Conservation (phyloP, 83 land plant species). For the Diphasiastrum complanatum region DNA sequence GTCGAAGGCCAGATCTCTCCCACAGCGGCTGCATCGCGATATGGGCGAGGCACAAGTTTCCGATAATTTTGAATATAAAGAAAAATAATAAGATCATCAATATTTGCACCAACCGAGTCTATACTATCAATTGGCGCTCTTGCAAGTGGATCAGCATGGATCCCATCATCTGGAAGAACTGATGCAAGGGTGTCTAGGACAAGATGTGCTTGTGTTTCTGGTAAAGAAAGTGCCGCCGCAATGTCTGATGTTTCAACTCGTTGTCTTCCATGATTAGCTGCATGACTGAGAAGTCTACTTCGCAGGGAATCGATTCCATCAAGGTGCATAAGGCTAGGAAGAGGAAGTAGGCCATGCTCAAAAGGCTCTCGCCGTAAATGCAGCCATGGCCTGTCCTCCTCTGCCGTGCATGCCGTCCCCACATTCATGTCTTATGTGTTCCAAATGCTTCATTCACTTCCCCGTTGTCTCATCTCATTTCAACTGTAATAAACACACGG, state of each 20-base stretch:
- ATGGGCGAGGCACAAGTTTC: slow-evolving; percentile 4
- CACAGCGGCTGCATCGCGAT: slow-evolving; percentile 9
- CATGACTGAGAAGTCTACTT: not conserved
- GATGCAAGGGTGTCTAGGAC: slow-evolving; percentile 11
- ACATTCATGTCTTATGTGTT: too few species aligned
- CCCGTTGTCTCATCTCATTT: too few species aligned
- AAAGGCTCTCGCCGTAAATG: slow-evolving; percentile 13
- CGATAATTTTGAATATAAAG: slow-evolving; percentile 13
- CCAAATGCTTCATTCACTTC: too few species aligned
- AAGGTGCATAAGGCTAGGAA: slow-evolving; percentile 5
- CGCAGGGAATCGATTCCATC: slow-evolving; percentile 4
- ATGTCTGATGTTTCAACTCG: slow-evolving; percentile 3
- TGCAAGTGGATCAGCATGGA: not conserved
- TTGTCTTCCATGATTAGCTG: not conserved
- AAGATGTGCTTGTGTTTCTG: slow-evolving; percentile 5
- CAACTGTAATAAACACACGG: too few species aligned
- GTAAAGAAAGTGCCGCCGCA: not conserved
- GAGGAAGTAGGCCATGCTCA: slow-evolving; percentile 10
- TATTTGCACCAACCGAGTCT: slow-evolving; percentile 7
- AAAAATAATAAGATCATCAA: slow-evolving; percentile 10
- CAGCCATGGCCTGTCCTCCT: too few species aligned
- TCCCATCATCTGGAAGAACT: slow-evolving; percentile 2
- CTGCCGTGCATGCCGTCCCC: too few species aligned
- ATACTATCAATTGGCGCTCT: not conserved
- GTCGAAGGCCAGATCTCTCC: slow-evolving; percentile 12